A percentile compares a stretch with the other conserved stretches of the same genome.
phyloP scores from a whole-genome alignment of 2,329 filamentous ascomycete species.

The Diplodia seriata region DNA sequence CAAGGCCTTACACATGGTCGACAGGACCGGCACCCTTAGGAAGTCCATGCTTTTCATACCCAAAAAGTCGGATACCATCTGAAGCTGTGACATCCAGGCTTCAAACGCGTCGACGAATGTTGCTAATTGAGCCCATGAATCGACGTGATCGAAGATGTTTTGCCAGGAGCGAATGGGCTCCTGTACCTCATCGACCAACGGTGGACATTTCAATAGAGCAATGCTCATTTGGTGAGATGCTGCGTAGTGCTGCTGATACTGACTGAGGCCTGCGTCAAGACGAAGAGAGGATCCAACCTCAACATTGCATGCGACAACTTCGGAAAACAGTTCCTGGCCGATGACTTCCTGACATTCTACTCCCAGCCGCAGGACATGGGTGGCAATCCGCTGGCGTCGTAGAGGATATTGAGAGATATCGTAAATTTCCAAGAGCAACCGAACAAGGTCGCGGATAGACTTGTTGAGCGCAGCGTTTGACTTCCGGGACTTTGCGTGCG shows the following conservation, averaged over 20 bases:
- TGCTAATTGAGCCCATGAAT: constrained; percentile 50
- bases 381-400: constrained; percentile 41
- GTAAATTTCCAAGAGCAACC: constrained; percentile 43
- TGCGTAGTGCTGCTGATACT: constrained; percentile 46
- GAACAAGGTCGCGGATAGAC: constrained; percentile 38
- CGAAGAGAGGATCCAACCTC: constrained; percentile 32
- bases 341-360: constrained; percentile 68
- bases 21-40: constrained; percentile 57
- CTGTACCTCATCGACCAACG: constrained; percentile 40
- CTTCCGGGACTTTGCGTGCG: constrained; percentile 42
- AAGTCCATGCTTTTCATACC: constrained; percentile 63
- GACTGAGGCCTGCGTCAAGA: constrained; percentile 45
- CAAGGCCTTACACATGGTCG: constrained; percentile 56
- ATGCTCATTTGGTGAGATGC: constrained; percentile 50
- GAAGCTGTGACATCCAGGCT: constrained; percentile 59
- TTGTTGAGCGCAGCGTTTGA: constrained; percentile 41
- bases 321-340: constrained; percentile 34
- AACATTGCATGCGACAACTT: constrained; percentile 28
- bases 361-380: constrained; percentile 47
- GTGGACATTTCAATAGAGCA: constrained; percentile 49
- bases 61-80: constrained; percentile 62
- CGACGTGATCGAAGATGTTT: constrained; percentile 42
- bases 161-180: constrained; percentile 49
- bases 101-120: constrained; percentile 59
- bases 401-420: constrained; percentile 41